Conservation (phyloP, 306 rosid genomes). For the Citrullus amarus region DNA sequence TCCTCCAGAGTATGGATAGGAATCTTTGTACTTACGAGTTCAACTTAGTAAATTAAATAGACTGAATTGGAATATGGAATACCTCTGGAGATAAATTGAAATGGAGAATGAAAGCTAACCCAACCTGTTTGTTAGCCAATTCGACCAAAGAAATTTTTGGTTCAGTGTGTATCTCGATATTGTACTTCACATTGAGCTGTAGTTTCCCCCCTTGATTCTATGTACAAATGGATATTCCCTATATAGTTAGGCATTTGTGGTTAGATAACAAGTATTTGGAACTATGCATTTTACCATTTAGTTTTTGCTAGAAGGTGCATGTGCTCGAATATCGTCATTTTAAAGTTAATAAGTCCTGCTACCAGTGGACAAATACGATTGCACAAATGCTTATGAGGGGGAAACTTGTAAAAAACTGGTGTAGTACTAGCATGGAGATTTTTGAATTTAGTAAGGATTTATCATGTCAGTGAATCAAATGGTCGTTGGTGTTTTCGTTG, state of each 20-base stretch:
- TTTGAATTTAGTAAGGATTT: background rate
- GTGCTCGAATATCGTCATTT: background rate
- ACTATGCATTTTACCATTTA: background rate
- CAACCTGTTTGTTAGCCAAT: background rate
- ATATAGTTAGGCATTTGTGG: background rate
- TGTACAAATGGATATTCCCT: background rate
- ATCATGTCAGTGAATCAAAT: background rate
- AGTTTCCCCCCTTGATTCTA: background rate
- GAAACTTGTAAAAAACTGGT: background rate
- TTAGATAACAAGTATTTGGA: background rate
- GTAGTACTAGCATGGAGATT: background rate
- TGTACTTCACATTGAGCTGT: background rate
- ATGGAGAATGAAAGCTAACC: background rate
- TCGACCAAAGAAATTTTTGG: background rate
- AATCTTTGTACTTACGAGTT: background rate
- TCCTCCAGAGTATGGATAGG: background rate
- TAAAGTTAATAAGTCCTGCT: background rate
- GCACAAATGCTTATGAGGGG: background rate
- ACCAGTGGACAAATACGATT: background rate
- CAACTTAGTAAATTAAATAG: background rate
- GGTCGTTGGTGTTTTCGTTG: background rate
- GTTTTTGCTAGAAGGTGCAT: background rate
- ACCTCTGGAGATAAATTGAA: background rate
- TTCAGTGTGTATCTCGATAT: background rate
- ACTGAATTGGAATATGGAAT: background rate